Conservation (phyloP, 2,329 filamentous ascomycete genomes). For the Metarhizium humberi region DNA sequence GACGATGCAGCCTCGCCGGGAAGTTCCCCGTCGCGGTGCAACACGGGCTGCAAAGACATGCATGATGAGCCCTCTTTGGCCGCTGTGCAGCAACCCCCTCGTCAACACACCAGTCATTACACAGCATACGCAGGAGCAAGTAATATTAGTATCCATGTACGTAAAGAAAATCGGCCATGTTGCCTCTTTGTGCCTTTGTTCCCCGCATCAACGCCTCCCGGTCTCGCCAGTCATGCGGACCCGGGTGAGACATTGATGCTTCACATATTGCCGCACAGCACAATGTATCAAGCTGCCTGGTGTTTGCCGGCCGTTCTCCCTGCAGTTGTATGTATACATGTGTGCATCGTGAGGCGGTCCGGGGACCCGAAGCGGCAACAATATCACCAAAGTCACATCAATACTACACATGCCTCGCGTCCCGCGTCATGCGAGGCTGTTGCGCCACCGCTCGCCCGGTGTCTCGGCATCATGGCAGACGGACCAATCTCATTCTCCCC, state of each 20-base stretch:
- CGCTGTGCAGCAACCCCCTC: neutral
- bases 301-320: too few relatives aligned
- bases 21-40: too few relatives aligned
- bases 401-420: neutral
- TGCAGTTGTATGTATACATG: too few relatives aligned
- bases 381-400: neutral
- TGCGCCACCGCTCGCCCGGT: neutral
- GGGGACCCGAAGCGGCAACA: neutral
- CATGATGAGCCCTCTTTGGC: neutral
- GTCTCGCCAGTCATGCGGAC: too few relatives aligned
- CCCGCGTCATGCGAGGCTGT: neutral
- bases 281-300: too few relatives aligned
- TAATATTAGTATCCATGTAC: neutral
- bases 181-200: neutral
- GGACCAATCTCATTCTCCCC: neutral
- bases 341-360: neutral
- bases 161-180: neutral
- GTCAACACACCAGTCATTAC: neutral
- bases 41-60: too few relatives aligned
- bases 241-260: too few relatives aligned
- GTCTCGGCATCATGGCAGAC: neutral
- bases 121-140: neutral
- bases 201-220: too few relatives aligned
- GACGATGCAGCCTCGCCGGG: too few relatives aligned
- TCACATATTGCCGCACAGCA: too few relatives aligned